These are phyloP conservation scores for Poteriospumella lacustris DNA, from an alignment of 108 stramenopile genomes.

Conservation along the genomic window DNA sequence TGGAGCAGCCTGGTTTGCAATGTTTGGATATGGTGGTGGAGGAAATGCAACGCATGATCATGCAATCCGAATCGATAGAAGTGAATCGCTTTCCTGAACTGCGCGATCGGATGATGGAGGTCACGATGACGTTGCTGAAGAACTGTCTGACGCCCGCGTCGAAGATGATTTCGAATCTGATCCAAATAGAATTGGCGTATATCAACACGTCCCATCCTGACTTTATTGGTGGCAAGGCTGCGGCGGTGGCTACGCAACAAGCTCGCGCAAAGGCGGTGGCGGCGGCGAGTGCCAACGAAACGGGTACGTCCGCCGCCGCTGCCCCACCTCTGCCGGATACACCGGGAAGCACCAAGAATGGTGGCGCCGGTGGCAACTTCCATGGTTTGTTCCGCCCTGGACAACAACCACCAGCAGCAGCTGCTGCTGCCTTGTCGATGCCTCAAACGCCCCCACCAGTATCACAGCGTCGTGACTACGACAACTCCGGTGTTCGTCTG, in stretches of 20 bases:
- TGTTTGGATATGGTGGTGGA: slow-evolving; percentile 92
- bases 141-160: slow-evolving; percentile 70
- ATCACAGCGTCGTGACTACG: too few relatives aligned
- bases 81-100: slow-evolving; percentile 80
- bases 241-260: slow-evolving; percentile 53
- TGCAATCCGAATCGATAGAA: slow-evolving; percentile 76
- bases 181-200: slow-evolving; percentile 89
- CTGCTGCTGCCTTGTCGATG: too few relatives aligned
- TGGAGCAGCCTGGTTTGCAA: slow-evolving; percentile 86
- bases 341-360: too few relatives aligned
- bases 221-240: slow-evolving; percentile 87
- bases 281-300: not conserved
- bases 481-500: not conserved
- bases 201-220: slow-evolving; percentile 98
- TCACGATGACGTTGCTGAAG: slow-evolving; percentile 64
- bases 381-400: too few relatives aligned
- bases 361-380: too few relatives aligned
- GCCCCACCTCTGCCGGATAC: too few relatives aligned
- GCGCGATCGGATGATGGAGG: slow-evolving; percentile 81
- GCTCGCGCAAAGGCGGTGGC: not conserved
- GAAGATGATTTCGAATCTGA: slow-evolving; percentile 85
- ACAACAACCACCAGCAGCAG: too few relatives aligned
- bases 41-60: slow-evolving; percentile 82
- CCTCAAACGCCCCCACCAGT: too few relatives aligned
- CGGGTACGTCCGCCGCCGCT: not conserved